A percentile compares a stretch with the other conserved stretches of the same genome.
These are phyloP conservation scores for Jatropha podagrica DNA, from an alignment of 441 rosid species.

Conservation along the genomic window DNA sequence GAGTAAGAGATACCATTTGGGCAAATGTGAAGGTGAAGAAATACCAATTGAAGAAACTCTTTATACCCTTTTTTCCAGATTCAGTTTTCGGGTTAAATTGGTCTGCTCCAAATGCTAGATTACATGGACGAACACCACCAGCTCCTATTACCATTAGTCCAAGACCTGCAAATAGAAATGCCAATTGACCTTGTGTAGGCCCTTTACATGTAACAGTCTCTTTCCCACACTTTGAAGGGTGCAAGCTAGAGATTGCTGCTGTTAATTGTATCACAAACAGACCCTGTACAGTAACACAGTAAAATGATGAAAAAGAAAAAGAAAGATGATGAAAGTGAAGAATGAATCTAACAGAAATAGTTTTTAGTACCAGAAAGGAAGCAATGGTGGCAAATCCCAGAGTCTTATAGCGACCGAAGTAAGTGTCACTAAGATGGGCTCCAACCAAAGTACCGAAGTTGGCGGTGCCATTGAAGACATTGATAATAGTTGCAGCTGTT, in stretches of 20 bases:
- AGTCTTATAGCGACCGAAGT: constrained; percentile 50
- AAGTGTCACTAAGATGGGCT: constrained; percentile 50
- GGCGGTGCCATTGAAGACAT: constrained; percentile 45
- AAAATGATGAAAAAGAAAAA: constrained; percentile 7
- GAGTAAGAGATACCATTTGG: constrained; percentile 59
- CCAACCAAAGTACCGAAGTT: constrained; percentile 48
- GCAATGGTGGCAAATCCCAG: constrained; percentile 39
- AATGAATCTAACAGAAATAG: neutral
- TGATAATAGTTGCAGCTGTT: constrained; percentile 44
- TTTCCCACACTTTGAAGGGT: constrained; percentile 54
- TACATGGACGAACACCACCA: constrained; percentile 73
- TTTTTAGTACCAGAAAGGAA: constrained; percentile 40
- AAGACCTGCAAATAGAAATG: constrained; percentile 54
- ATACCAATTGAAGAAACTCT: constrained; percentile 85
- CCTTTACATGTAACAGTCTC: constrained; percentile 35
- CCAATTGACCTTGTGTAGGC: constrained; percentile 57
- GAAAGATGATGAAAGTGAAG: neutral
- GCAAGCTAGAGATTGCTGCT: constrained; percentile 57
- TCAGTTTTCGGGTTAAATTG: constrained; percentile 66
- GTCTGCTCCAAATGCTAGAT: constrained; percentile 79
- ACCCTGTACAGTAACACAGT: constrained; percentile 38
- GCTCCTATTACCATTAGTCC: constrained; percentile 64
- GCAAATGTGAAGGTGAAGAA: constrained; percentile 76
- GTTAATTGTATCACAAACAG: constrained; percentile 58
- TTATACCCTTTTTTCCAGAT: constrained; percentile 64